Evolutionary conservation across 2,329 filamentous ascomycete genomes (phyloP).

Genomic region (Ophiostoma triangulosporum): DNA sequence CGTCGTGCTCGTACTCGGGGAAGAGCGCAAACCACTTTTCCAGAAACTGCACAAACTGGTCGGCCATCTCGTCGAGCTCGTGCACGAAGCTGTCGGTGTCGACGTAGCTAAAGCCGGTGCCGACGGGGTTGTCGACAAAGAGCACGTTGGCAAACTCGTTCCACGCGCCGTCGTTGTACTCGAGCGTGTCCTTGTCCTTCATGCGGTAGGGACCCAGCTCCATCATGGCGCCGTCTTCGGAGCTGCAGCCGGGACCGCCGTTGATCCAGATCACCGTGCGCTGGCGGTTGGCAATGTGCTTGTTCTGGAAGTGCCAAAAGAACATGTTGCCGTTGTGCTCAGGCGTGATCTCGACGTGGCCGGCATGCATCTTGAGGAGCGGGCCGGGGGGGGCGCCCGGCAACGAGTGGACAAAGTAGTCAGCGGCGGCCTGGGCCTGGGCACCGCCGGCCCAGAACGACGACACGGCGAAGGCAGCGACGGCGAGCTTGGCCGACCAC

Average conservation of each 20-base stretch:
- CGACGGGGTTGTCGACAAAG: constrained; percentile 94
- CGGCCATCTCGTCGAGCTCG: constrained; percentile 78
- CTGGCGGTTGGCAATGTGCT: constrained; percentile 83
- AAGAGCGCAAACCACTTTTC: constrained; percentile 87
- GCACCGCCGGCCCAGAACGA: constrained; percentile 23
- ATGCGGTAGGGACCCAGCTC: constrained; percentile 90
- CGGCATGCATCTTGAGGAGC: constrained; percentile 92
- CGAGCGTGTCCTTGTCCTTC: constrained; percentile 56
- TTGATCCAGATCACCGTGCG: constrained; percentile 95
- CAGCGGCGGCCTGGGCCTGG: constrained; percentile 45
- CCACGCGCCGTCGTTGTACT: constrained; percentile 90
- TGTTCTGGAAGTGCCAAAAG: constrained; percentile 96
- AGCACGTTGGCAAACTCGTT: constrained; percentile 94
- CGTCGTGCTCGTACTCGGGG: constrained; percentile 80
- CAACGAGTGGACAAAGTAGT: constrained; percentile 79
- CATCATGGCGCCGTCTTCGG: constrained; percentile 92
- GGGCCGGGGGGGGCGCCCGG: constrained; percentile 72
- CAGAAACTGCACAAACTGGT: constrained; percentile 75
- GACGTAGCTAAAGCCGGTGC: constrained; percentile 91
- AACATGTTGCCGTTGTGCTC: constrained; percentile 87
- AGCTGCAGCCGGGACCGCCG: constrained; percentile 91
- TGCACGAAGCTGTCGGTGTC: constrained; percentile 76
- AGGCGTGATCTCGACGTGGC: constrained; percentile 80
- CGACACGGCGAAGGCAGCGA: constrained; percentile 27
- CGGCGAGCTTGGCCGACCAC: constrained; percentile 16